These are phyloP conservation scores for Mycena haematopus DNA, from an alignment of 768 basidiomycete species.

Conservation along the genomic window DNA sequence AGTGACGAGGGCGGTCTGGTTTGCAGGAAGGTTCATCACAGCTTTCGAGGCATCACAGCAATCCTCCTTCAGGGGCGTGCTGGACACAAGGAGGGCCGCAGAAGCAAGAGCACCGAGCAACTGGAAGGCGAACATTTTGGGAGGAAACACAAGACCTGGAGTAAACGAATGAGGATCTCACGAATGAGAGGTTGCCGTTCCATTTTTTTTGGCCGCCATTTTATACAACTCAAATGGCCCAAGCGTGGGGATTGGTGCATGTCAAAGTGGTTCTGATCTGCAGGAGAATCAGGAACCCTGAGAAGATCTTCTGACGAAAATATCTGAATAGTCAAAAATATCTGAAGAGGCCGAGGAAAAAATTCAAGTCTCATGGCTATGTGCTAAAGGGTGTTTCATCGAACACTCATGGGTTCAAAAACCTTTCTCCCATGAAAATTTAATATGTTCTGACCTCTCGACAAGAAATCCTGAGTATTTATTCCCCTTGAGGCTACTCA, in stretches of 20 bases:
- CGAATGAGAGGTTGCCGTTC: background rate
- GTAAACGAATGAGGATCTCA: background rate
- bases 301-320: too few species aligned
- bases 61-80: conserved; percentile 4
- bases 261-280: background rate
- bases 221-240: background rate
- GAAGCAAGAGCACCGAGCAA: conserved; percentile 32
- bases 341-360: too few species aligned
- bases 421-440: too few species aligned
- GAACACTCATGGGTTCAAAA: too few species aligned
- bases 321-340: too few species aligned
- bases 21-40: background rate
- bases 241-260: background rate
- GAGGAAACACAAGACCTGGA: background rate
- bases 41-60: background rate
- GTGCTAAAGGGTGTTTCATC: too few species aligned
- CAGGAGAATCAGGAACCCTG: too few species aligned
- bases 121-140: conserved; percentile 32
- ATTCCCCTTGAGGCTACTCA: too few species aligned
- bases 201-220: background rate
- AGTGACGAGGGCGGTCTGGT: background rate
- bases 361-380: too few species aligned
- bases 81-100: conserved; percentile 28
- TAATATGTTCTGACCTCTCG: too few species aligned
- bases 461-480: too few species aligned